Evolutionary conservation across 768 basidiomycete genomes (phyloP).

Genomic region (Pleurotus platypus): DNA sequence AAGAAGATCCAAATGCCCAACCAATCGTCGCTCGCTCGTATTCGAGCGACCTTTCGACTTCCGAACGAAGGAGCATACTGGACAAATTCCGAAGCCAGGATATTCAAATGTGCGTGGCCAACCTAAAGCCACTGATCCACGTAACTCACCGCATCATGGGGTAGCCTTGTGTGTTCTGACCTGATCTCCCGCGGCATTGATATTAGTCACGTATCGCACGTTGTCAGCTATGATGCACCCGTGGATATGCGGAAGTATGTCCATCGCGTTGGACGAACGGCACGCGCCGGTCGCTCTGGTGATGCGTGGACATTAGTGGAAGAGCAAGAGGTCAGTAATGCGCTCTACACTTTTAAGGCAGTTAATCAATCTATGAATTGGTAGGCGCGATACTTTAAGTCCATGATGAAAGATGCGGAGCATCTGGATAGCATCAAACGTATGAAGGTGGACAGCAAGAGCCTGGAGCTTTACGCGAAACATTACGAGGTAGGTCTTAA

Average conservation of each 20-base stretch:
- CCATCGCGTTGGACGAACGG: constrained; percentile 94
- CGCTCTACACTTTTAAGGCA: neutral
- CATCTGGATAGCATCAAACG: constrained; percentile 71
- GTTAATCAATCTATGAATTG: neutral
- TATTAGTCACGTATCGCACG: constrained; percentile 87
- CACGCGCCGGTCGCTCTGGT: constrained; percentile 84
- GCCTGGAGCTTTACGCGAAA: constrained; percentile 48
- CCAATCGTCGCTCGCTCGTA: constrained; percentile 53
- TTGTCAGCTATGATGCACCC: constrained; percentile 93
- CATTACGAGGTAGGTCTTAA: constrained; percentile 61
- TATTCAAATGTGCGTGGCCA: constrained; percentile 68
- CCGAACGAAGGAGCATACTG: constrained; percentile 73
- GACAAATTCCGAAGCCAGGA: constrained; percentile 79
- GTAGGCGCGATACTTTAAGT: constrained; percentile 86
- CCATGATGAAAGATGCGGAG: constrained; percentile 68
- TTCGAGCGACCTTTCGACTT: constrained; percentile 77
- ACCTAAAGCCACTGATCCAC: neutral
- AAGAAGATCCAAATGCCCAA: constrained; percentile 13
- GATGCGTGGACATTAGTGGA: constrained; percentile 95
- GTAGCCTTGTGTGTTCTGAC: constrained; percentile 88
- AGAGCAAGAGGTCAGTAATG: constrained; percentile 71
- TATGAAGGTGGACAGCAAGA: constrained; percentile 58
- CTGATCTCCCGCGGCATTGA: constrained; percentile 95
- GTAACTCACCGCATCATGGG: neutral
- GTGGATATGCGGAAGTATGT: constrained; percentile 99